phyloP scores from a whole-genome alignment of 371 early-diverging fungal genomes.

The Syncephalastrum contaminatum region DNA sequence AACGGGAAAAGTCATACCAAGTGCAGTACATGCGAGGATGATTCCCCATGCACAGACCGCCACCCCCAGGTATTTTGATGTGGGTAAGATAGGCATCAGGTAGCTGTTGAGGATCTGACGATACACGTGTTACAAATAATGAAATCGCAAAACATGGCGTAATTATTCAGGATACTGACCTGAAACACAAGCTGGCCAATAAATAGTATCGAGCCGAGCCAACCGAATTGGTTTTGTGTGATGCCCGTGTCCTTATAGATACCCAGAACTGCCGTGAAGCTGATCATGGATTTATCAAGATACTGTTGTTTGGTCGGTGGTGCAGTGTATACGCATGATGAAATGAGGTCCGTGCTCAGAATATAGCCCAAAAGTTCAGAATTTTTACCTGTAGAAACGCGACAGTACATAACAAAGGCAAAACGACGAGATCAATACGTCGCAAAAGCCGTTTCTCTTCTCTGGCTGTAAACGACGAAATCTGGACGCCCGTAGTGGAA shows the following conservation, averaged over 20 bases:
- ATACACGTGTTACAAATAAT: neutral
- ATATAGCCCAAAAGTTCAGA: no score
- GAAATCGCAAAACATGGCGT: neutral
- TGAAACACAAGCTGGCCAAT: constrained; percentile 21
- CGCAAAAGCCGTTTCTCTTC: no score
- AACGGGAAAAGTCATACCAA: constrained; percentile 16
- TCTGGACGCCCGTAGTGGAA: no score
- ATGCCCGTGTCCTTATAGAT: constrained; percentile 18
- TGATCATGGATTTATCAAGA: constrained; percentile 21
- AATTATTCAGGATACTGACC: neutral
- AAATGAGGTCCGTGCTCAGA: no score
- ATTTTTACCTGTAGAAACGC: no score
- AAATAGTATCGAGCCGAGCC: constrained; percentile 22
- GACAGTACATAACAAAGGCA: no score
- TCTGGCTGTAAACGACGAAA: no score
- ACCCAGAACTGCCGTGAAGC: constrained; percentile 15
- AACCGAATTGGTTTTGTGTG: constrained; percentile 11
- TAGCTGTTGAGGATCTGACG: constrained; percentile 22
- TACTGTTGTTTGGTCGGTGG: constrained; percentile 2
- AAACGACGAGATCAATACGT: no score
- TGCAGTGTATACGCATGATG: no score
- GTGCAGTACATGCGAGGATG: constrained; percentile 12
- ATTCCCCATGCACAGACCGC: constrained; percentile 23
- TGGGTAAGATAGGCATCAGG: constrained; percentile 21
- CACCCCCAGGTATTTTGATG: constrained; percentile 19